These are phyloP conservation scores for Vigna radiata DNA, from an alignment of 306 rosid species.

Conservation along the genomic window DNA sequence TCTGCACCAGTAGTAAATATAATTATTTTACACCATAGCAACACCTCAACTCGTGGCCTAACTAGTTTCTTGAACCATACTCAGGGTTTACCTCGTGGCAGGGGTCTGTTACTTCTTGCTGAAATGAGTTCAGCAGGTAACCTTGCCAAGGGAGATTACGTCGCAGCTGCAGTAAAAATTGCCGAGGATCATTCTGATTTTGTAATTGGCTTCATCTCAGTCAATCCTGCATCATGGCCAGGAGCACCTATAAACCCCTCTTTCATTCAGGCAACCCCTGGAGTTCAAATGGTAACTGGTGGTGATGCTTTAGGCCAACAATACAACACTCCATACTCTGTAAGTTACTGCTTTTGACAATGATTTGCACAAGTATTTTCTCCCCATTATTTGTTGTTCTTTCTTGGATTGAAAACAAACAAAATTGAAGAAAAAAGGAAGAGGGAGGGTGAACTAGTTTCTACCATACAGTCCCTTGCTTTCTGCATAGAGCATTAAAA, in stretches of 20 bases:
- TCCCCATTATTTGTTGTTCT: neutral
- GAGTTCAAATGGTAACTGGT: conserved; percentile 86
- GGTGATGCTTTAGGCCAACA: conserved; percentile 95
- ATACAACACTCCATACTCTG: conserved; percentile 86
- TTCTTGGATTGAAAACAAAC: conserved; percentile 16
- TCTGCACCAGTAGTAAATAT: conserved; percentile 26
- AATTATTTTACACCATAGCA: neutral
- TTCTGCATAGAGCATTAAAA: neutral
- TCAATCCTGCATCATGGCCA: conserved; percentile 94
- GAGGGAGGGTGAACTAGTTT: neutral
- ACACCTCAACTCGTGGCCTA: neutral
- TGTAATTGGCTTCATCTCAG: conserved; percentile 95
- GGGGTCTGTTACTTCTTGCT: conserved; percentile 84
- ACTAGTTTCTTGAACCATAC: conserved; percentile 37
- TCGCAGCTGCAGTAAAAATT: conserved; percentile 78
- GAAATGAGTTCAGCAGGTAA: conserved; percentile 98
- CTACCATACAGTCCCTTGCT: neutral
- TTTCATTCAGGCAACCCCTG: conserved; percentile 92
- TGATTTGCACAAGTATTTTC: neutral
- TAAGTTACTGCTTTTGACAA: conserved; percentile 51
- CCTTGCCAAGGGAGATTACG: conserved; percentile 93
- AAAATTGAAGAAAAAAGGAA: neutral
- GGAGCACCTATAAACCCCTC: conserved; percentile 83
- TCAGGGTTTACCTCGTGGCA: conserved; percentile 90
- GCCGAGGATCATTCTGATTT: conserved; percentile 92